Evolutionary conservation across 1,284 basidiomycete genomes (phyloP), one percentile per base, ranked within the genome.

Genomic region (Malassezia arunalokei): DNA sequence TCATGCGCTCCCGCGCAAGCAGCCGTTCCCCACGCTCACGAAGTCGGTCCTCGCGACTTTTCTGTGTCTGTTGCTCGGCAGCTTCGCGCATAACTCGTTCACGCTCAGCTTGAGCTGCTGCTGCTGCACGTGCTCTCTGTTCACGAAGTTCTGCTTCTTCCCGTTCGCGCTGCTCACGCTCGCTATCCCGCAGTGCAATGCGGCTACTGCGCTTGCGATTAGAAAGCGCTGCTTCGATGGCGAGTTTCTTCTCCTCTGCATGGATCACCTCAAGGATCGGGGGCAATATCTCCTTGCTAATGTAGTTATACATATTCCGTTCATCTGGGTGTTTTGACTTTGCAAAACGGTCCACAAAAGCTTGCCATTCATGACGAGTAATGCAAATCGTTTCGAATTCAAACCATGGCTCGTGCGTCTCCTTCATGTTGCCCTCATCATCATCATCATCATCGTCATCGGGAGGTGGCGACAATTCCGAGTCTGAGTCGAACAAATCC

Each of bases 191-290:
- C 40, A 75, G 72, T 0, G 86, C 85, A 53, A 90, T 81, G 32
- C 87, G 83, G 40, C 84, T 85, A 2, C 86, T 87, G 28, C 86
- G 81, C 73, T 90, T 90, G 52, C 86, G 81, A 56, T 82, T 82
- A 24, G 81, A 79, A 11, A 87, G 75, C 3, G 84, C 83, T 50
- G 74, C 68, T 53, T 78, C 75, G 47, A 84, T 79, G 59, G 84
- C 83, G 42, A 83, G 54, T 56, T 43, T 78, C 78, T 45, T 57
- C 39, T 72, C 62, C 54, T 57, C 55, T 55, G 64, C 60, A 77
- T 79, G 9, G 76, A 78, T 65, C 5, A 68, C 73, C 17, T 79
- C 73, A 31, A 77, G 70, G 29, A 90, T 79, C 27, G 74, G 70
- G 11, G 86, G 85, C 28, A 85, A 79, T 44, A 89, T 78, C 43